Conservation (phyloP, 2,329 filamentous ascomycete genomes). For the Pleoardoris graminearum region DNA sequence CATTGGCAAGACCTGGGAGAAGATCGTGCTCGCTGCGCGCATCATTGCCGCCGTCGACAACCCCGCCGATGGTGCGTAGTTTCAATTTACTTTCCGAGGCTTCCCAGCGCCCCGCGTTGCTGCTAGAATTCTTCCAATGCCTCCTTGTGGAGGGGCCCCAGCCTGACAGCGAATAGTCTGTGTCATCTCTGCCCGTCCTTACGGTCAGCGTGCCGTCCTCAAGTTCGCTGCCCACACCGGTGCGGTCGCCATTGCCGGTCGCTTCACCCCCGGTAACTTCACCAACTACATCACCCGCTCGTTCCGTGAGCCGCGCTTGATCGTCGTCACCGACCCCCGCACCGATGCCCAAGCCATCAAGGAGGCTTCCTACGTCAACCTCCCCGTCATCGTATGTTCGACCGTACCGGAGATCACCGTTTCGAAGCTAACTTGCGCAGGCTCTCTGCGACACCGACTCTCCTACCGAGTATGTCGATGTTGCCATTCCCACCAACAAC, state of each 20-base stretch:
- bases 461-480: constrained; percentile 98
- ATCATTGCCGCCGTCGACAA: constrained; percentile 99
- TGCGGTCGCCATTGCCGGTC: constrained; percentile 95
- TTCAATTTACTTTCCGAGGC: not conserved
- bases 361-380: constrained; percentile 99
- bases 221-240: constrained; percentile 99
- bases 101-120: not conserved
- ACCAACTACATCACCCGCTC: constrained; percentile 99
- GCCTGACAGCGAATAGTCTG: constrained; percentile 47
- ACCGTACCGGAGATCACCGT: not conserved
- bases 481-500: constrained; percentile 99
- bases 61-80: constrained; percentile 83
- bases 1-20: constrained; percentile 99
- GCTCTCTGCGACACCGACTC: constrained; percentile 99
- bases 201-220: constrained; percentile 98
- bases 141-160: not conserved
- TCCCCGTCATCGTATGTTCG: constrained; percentile 77
- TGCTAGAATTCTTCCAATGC: not conserved
- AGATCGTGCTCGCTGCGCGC: constrained; percentile 97
- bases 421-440: constrained; percentile 20
- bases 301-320: constrained; percentile 99
- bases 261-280: constrained; percentile 99
- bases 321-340: constrained; percentile 98
- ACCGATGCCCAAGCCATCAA: constrained; percentile 99
- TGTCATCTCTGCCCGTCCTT: constrained; percentile 99